Evolutionary conservation across 2,329 filamentous ascomycete genomes (phyloP).

Genomic region (Elsinoe arachidis): DNA sequence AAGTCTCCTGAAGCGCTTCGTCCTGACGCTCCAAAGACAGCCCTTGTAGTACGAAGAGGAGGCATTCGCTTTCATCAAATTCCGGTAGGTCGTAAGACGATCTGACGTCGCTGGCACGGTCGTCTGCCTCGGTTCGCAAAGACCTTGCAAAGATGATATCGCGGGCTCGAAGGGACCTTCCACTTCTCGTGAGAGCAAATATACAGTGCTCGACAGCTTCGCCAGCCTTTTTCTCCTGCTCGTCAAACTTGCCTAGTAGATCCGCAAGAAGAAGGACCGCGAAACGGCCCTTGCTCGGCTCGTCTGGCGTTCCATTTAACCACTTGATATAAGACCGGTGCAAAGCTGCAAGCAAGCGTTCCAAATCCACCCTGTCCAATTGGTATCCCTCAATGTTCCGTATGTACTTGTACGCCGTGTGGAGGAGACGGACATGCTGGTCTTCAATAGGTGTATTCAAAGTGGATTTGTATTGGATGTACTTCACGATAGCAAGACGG

Average conservation of each 20-base stretch:
- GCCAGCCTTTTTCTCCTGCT: neutral
- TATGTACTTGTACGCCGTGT: slow-evolving; percentile 7
- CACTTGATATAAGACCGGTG: neutral
- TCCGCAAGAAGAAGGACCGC: neutral
- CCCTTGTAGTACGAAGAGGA: neutral
- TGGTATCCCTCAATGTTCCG: neutral
- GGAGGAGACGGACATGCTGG: slow-evolving; percentile 5
- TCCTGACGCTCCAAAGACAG: neutral
- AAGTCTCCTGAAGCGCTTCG: neutral
- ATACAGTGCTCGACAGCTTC: neutral
- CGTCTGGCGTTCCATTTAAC: neutral
- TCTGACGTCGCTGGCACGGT: neutral
- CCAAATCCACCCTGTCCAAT: slow-evolving; percentile 15
- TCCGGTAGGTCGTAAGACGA: neutral
- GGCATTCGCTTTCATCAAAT: neutral
- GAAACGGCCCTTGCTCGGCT: neutral
- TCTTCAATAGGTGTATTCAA: slow-evolving; percentile 18
- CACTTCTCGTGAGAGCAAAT: neutral
- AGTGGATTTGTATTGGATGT: slow-evolving; percentile 48
- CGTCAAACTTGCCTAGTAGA: neutral
- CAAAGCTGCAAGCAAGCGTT: neutral
- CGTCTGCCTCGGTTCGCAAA: neutral
- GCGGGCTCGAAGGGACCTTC: neutral
- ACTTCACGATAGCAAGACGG: slow-evolving; percentile 53
- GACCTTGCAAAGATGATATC: neutral